phyloP scores from a whole-genome alignment of 805 yeast species.

The Lipomyces sp. region DNA sequence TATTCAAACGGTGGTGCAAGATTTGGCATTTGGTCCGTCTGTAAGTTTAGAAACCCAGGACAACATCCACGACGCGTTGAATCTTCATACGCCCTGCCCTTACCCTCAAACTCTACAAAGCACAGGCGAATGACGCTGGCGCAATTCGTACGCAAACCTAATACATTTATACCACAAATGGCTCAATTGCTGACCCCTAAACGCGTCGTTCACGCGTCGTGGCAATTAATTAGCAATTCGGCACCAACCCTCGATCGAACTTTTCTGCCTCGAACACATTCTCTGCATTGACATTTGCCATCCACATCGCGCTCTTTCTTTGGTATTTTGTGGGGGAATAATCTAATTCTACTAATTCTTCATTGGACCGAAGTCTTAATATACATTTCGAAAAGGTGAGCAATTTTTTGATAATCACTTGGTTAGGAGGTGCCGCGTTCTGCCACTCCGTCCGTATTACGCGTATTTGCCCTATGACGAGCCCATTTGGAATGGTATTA shows the following conservation, averaged over 20 bases:
- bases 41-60: too few relatives aligned
- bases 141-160: too few relatives aligned
- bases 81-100: neutral
- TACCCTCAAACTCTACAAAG: neutral
- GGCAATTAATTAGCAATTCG: neutral
- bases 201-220: conserved; percentile 4
- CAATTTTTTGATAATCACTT: neutral
- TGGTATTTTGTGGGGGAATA: neutral
- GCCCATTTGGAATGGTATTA: conserved; percentile 7
- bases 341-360: neutral
- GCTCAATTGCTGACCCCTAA: neutral
- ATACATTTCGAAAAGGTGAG: conserved; percentile 4
- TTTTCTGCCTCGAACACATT: neutral
- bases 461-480: conserved; percentile 25
- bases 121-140: too few relatives aligned
- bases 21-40: neutral
- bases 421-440: neutral
- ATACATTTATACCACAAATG: neutral
- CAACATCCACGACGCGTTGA: too few relatives aligned
- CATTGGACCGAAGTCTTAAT: neutral
- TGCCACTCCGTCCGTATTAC: neutral
- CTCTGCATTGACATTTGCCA: neutral
- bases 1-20: conserved; percentile 6
- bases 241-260: neutral
- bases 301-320: neutral